These are phyloP conservation scores for Neurospora intermedia DNA, from an alignment of 495 filamentous ascomycete species.

Conservation along the genomic window DNA sequence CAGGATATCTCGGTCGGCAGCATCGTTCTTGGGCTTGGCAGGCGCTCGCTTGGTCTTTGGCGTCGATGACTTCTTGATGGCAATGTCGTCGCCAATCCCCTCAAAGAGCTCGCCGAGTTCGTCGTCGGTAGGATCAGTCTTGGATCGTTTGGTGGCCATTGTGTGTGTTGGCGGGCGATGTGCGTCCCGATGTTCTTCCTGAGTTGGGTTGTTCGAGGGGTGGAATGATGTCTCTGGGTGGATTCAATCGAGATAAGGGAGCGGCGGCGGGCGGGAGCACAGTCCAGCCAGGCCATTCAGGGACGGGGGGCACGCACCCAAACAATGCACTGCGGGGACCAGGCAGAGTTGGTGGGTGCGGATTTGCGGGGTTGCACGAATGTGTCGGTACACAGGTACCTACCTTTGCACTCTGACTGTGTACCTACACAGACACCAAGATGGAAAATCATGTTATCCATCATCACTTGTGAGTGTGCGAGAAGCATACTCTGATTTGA, in stretches of 20 bases:
- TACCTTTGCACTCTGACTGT: not conserved
- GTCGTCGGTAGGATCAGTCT: slow-evolving; percentile 56
- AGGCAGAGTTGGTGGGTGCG: not conserved
- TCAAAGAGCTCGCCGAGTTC: slow-evolving; percentile 79
- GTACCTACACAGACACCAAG: not conserved
- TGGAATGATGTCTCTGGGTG: not conserved
- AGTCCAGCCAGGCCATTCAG: not conserved
- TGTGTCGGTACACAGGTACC: not conserved
- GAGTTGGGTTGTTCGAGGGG: not conserved
- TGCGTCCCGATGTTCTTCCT: not conserved
- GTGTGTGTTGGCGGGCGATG: slow-evolving; percentile 4
- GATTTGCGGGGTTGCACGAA: not conserved
- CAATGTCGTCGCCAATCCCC: slow-evolving; percentile 46
- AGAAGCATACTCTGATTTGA: not conserved
- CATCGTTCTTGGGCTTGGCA: slow-evolving; percentile 36
- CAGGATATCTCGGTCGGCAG: slow-evolving; percentile 56
- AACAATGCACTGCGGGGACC: not conserved
- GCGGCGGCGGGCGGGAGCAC: not conserved
- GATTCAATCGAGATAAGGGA: not conserved
- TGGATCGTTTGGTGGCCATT: slow-evolving; percentile 34
- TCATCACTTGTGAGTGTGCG: not conserved
- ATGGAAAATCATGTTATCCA: not conserved
- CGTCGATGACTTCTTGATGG: slow-evolving; percentile 37
- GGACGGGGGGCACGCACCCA: not conserved
- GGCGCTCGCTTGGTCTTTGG: slow-evolving; percentile 26